These are phyloP conservation scores for Arthrobotrys sinensis DNA, from an alignment of 2,329 filamentous ascomycete species.

Conservation along the genomic window DNA sequence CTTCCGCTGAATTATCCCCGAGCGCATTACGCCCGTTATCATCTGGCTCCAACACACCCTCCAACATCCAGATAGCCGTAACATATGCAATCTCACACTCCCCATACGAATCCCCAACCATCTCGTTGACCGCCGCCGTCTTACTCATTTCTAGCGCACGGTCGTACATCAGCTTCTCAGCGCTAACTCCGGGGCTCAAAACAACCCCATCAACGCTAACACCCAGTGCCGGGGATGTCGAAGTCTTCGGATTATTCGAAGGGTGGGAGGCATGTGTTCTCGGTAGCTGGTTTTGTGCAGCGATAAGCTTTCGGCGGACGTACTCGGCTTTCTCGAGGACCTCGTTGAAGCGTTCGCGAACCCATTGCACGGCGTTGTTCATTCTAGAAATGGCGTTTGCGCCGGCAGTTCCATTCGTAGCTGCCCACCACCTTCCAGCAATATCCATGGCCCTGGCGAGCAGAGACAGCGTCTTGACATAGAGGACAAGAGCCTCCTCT, in stretches of 20 bases:
- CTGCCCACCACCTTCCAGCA: slow-evolving; percentile 91
- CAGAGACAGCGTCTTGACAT: slow-evolving; percentile 92
- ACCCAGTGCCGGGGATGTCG: slow-evolving; percentile 48
- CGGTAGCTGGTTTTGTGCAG: slow-evolving; percentile 87
- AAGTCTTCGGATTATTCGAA: slow-evolving; percentile 74
- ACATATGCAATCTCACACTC: slow-evolving; percentile 94
- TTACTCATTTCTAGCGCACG: slow-evolving; percentile 97
- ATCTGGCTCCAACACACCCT: slow-evolving; percentile 91
- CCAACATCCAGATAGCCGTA: slow-evolving; percentile 93
- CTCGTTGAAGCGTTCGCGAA: slow-evolving; percentile 93
- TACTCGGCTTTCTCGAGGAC: slow-evolving; percentile 96
- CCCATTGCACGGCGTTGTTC: slow-evolving; percentile 96
- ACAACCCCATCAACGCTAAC: slow-evolving; percentile 73
- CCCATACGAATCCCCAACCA: slow-evolving; percentile 87
- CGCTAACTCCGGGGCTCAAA: slow-evolving; percentile 89
- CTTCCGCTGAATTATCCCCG: slow-evolving; percentile 62
- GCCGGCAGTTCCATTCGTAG: slow-evolving; percentile 67
- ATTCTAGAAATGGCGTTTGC: slow-evolving; percentile 76
- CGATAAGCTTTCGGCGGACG: slow-evolving; percentile 87
- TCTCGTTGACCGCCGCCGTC: slow-evolving; percentile 92
- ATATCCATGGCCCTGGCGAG: slow-evolving; percentile 96
- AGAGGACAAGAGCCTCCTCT: slow-evolving; percentile 94
- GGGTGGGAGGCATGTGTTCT: slow-evolving; percentile 89
- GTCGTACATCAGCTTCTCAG: slow-evolving; percentile 98
- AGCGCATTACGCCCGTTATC: slow-evolving; percentile 67